Base-by-base conservation (phyloP, 352 stramenopile species). In the Phytophthora agathidicida region DNA sequence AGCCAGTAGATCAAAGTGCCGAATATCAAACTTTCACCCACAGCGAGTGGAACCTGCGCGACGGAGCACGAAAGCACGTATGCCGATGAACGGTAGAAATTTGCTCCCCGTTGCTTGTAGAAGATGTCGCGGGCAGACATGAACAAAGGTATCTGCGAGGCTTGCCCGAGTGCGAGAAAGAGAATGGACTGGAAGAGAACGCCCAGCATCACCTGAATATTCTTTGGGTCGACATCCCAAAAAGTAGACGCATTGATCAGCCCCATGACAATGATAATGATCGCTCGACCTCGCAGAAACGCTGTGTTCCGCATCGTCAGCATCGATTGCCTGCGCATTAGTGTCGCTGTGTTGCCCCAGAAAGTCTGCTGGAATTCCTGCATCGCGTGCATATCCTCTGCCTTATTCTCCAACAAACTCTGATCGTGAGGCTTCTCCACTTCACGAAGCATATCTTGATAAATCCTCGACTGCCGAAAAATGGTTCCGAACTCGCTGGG, bases 1-100 rank as follows among this genome's bases (percentile, higher is more conserved):
- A 94, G 74, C 70, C 79, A 96, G 41, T 96, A 93, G 13, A 94
- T 54, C 36, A 96, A 45, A 8, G 70, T 79, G 8, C 83, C 84
- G 68, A 94, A 96, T 16, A 88, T 38, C 16, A 91, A 36, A 8
- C 73, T 75, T 61, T 93, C 83, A 32, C 77, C 60, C 6, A 76
- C 54, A 10, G 64, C 76, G 16, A 78, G 62, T 11, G 87, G 83
- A 6, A 96, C 51, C 32, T 86, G 75, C 7, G 77, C 47, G 31
- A 92, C 83, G 4, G 72, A 75, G 35, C 66, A 75, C 19, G 93
- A 55, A 14, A 79, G 58, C 19, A 88, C 67, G 48, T 67, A 92
- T 17, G 48, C 86, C 52, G 59, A 75, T 4, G 83, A 71, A 7
- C 80, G 76, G 39, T 83, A 92, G 54, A 94, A 93, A 49, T 93